Conservation (phyloP, 148 eudicot species). For the Fagopyrum homotropicum region DNA sequence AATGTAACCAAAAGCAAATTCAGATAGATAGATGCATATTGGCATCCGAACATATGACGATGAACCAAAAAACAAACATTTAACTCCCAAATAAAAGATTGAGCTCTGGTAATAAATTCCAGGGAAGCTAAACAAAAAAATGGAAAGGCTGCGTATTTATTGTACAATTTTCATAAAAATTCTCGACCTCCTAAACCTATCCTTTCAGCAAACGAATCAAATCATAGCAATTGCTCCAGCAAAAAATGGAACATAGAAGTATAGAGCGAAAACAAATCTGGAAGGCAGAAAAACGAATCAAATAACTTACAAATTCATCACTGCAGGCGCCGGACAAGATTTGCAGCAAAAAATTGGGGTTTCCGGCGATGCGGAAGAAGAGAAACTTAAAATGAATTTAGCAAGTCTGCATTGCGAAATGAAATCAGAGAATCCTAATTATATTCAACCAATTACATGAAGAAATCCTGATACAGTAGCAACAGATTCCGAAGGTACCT, state of each 20-base stretch:
- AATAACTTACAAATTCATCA: constrained; percentile 11
- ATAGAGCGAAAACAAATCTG: not conserved
- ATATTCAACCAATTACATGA: not conserved
- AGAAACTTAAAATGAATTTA: not conserved
- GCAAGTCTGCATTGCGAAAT: constrained; percentile 2
- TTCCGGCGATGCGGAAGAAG: not conserved
- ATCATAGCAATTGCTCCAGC: not conserved
- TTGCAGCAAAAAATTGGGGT: not conserved
- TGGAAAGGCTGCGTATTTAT: not conserved
- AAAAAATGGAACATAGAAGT: not conserved
- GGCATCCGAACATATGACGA: not conserved
- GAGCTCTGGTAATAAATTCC: not conserved
- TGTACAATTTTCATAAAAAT: not conserved
- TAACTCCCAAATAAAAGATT: not conserved
- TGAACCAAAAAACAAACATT: not conserved
- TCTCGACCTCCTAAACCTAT: not conserved
- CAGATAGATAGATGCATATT: too few species aligned
- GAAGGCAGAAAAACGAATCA: not conserved
- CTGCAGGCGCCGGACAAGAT: constrained; percentile 7
- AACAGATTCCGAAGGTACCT: not conserved
- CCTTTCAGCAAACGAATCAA: constrained; percentile 7
- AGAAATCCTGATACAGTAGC: not conserved
- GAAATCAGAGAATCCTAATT: not conserved
- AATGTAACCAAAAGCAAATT: not conserved
- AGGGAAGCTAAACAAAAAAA: not conserved